phyloP scores from a whole-genome alignment of 139 green algal species.

The Picochlorum costavermella region DNA sequence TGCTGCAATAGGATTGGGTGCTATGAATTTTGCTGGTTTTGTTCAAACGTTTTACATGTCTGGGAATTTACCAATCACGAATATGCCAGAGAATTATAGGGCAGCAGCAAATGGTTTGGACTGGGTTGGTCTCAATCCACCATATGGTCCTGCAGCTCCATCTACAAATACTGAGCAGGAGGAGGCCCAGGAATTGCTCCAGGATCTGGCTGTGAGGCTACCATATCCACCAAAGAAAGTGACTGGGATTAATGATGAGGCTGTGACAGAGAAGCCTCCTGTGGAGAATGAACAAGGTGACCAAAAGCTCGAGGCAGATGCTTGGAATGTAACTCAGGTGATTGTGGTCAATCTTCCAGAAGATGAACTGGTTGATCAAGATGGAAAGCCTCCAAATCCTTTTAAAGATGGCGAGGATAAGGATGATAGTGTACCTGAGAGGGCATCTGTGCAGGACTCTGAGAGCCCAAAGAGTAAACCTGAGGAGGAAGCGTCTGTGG shows the following conservation, averaged over 20 bases:
- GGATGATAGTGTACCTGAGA: not conserved
- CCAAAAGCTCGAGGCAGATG: no score
- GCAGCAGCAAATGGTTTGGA: not conserved
- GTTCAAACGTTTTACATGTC: constrained; percentile 22
- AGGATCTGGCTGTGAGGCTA: not conserved
- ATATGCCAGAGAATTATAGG: constrained; percentile 20
- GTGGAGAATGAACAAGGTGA: no score
- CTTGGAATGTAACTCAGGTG: not conserved
- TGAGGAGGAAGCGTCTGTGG: not conserved
- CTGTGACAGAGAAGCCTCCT: no score
- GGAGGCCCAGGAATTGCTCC: not conserved
- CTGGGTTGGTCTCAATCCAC: constrained; percentile 6
- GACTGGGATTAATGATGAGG: not conserved
- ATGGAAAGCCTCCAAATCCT: not conserved
- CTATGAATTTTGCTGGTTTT: constrained; percentile 19
- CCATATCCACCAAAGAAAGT: constrained; percentile 4
- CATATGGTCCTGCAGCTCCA: constrained; percentile 6
- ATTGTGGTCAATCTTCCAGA: constrained; percentile 1
- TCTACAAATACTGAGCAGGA: not conserved
- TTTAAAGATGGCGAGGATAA: not conserved
- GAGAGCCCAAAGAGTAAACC: not conserved
- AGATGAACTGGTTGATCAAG: not conserved
- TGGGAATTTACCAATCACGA: constrained; percentile 22
- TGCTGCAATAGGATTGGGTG: constrained; percentile 18
- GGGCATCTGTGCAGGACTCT: not conserved